Evolutionary conservation across 345 rosid species (phyloP).

Genomic region (Carallia pectinifolia): DNA sequence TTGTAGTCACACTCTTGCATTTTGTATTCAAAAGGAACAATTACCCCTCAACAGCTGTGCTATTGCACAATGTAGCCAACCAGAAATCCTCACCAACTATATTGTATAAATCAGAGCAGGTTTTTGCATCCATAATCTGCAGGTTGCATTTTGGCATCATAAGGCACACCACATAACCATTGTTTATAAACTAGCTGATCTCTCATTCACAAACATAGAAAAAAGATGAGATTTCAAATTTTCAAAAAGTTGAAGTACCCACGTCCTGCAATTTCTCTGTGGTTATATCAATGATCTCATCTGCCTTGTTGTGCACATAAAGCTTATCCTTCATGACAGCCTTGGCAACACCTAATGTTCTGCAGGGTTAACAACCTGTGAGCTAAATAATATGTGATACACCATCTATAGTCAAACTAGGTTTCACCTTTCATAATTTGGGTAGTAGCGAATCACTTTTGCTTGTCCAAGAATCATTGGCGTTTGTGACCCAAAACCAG

Average conservation of each 20-base stretch:
- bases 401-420: background rate
- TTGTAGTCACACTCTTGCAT: constrained; percentile 13
- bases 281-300: constrained; percentile 58
- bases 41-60: constrained; percentile 79
- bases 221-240: background rate
- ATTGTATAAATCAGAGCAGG: constrained; percentile 75
- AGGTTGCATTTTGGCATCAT: constrained; percentile 2
- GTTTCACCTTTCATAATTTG: constrained; percentile 72
- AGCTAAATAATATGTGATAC: constrained; percentile 9
- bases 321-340: constrained; percentile 66
- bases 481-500: constrained; percentile 97
- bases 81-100: constrained; percentile 93
- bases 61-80: constrained; percentile 93
- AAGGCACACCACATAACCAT: background rate
- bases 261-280: constrained; percentile 68
- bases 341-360: constrained; percentile 71
- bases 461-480: constrained; percentile 94
- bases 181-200: background rate
- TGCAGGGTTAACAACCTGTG: constrained; percentile 39
- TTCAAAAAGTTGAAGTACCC: constrained; percentile 26
- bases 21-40: constrained; percentile 15
- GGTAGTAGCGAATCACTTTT: constrained; percentile 76
- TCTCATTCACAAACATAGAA: constrained; percentile 1
- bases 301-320: constrained; percentile 62
- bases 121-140: constrained; percentile 73